phyloP scores from a whole-genome alignment of 306 rosid genomes.

The Arachis hypogaea region DNA sequence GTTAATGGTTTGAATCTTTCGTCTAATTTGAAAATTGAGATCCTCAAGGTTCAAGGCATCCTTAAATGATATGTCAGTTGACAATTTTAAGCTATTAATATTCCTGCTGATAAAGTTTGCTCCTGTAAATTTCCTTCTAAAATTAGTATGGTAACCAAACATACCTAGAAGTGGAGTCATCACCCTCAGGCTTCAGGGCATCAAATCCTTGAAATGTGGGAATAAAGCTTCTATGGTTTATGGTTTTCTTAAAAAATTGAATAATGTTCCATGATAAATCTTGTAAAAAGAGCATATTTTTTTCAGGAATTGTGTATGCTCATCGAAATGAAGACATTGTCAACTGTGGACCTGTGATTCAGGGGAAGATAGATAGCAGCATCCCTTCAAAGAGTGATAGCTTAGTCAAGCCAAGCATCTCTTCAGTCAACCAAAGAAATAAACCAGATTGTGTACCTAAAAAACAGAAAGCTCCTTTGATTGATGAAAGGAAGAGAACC shows the following conservation, averaged over 20 bases:
- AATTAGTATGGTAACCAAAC: not conserved
- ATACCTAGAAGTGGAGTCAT: conserved; percentile 14
- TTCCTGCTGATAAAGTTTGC: too few species aligned
- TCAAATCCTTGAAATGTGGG: conserved; percentile 26
- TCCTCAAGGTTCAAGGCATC: too few species aligned
- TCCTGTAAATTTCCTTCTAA: too few species aligned
- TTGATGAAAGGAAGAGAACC: conserved; percentile 58
- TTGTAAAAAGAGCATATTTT: not conserved
- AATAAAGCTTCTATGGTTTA: conserved; percentile 1
- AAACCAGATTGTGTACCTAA: conserved; percentile 38
- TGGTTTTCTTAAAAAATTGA: too few species aligned
- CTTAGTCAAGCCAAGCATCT: conserved; percentile 38
- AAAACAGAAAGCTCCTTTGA: conserved; percentile 41
- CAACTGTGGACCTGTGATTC: conserved; percentile 56
- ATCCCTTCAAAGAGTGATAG: conserved; percentile 34
- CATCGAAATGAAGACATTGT: conserved; percentile 88
- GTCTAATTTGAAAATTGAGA: too few species aligned
- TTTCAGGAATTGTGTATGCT: conserved; percentile 72
- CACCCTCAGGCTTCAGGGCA: conserved; percentile 20
- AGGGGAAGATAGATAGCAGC: conserved; percentile 39
- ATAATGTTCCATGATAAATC: too few species aligned
- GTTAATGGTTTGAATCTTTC: too few species aligned
- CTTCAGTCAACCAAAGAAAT: conserved; percentile 36
- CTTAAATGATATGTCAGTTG: too few species aligned
- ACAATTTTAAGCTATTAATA: too few species aligned